Evolutionary conservation across 768 basidiomycete genomes (phyloP), one percentile per base, ranked within the genome.

Genomic region (Gloeophyllum trabeum): DNA sequence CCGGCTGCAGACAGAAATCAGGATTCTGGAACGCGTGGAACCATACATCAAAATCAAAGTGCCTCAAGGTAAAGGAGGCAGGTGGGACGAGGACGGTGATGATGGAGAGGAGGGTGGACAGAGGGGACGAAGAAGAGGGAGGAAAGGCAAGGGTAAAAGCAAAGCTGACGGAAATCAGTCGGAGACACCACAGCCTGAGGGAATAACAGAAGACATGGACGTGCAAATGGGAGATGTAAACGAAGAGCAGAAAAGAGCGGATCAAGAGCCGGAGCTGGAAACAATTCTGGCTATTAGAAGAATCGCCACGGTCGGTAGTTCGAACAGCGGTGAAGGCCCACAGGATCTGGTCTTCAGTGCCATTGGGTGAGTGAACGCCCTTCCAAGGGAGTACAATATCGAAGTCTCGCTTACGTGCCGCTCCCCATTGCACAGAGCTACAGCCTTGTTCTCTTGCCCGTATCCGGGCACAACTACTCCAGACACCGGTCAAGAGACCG

Each of bases 331-430:
- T 57, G 54, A 4, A 59, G 67, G 46, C 48, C 10, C 20, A 7
- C n/a, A n/a, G n/a, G n/a, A 13, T 37, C 7, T 87, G 12, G 46
- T 88, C 4, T 90, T 89, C 55, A 80, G 66, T 45, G 82, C 69
- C 4, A 67, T 85, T 41, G 87, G 88, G 88, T 90, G 51, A 36
- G 79, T 61, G 7, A 20, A 38, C 12, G 35, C n/a, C n/a, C n/a
- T n/a, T n/a, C n/a, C n/a, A n/a, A n/a, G n/a, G n/a, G n/a, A n/a
- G n/a, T n/a, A n/a, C n/a, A n/a, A n/a, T n/a, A n/a, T n/a, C n/a
- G n/a, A n/a, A n/a, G n/a, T n/a, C n/a, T n/a, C n/a, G n/a, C n/a
- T n/a, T n/a, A 36, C 32, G 42, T 20, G 45, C 14, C n/a, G 5
- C 24, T 12, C 19, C 20, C 24, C 53, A 89, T 87, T 16, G n/a